Evolutionary conservation across 306 rosid genomes (phyloP), one percentile per base, ranked within the genome.

Genomic region (Quercus aquifolioides): DNA sequence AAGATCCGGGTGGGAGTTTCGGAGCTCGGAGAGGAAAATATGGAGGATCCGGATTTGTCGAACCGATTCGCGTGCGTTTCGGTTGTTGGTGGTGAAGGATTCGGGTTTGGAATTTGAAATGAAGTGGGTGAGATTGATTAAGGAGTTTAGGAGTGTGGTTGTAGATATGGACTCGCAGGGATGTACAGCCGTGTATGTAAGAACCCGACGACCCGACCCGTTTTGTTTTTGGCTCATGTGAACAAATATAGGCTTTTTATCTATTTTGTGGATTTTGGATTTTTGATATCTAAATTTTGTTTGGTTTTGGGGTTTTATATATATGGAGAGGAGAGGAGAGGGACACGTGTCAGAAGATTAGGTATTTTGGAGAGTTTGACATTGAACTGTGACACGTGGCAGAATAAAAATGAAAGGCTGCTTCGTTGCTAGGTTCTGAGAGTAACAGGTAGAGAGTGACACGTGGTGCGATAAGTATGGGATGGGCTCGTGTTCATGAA

Each of bases 131-230:
- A 91, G 84, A 7, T 79, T 33, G 56, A 90, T 74, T 19, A 91
- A 76, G 0, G 95, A 91, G 57, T 51, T 6, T 28, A 92, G 17
- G 19, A 92, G 88, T 3, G 92, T 92, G 2, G 84, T 33, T 1
- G 81, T 79, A 76, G 91, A 7, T 9, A 90, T 67, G 23, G 71
- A 54, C 5, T 70, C 80, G 71, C 84, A 91, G 0, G 99, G 94
- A 82, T 80, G 89, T 76, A 94, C 89, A 71, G 91, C 99, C 88
- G 97, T 92, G n/a, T 25, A 90, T 0, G 85, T 82, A 5, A 94
- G 80, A 5, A 87, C 54, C 91, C 97, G 95, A 79, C 99, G 99
- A 77, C 18, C 82, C 43, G 86, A 86, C 25, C 79, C 88, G n/a
- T 56, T 79, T 18, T 23, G 35, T 14, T 23, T 81, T 5, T 17